Conservation (phyloP, 2,329 filamentous ascomycete genomes). For the Calonectria honghensis region DNA sequence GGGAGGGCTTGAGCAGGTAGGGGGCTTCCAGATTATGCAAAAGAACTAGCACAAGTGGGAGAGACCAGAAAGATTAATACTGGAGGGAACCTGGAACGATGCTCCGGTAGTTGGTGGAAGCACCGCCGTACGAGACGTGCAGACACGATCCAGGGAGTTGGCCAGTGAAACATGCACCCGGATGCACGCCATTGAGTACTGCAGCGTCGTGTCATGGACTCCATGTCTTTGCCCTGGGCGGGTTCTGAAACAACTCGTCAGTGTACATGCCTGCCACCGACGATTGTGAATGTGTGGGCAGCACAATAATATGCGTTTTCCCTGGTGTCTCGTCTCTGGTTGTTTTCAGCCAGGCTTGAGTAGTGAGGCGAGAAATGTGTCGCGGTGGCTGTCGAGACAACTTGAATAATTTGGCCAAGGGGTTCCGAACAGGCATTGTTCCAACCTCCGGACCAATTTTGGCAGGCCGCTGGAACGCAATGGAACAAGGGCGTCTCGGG, state of each 20-base stretch:
- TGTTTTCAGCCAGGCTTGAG: not conserved
- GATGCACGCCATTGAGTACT: constrained; percentile 43
- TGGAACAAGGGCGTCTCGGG: constrained; percentile 16
- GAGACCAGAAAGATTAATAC: not conserved
- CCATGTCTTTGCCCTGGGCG: constrained; percentile 44
- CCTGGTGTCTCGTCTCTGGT: not conserved
- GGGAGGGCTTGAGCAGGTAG: constrained; percentile 18
- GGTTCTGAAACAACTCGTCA: constrained; percentile 46
- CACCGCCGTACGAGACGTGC: constrained; percentile 20
- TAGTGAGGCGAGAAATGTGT: constrained; percentile 20
- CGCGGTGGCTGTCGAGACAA: constrained; percentile 26
- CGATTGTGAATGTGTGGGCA: constrained; percentile 1
- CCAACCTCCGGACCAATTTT: constrained; percentile 36
- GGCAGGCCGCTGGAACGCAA: constrained; percentile 37
- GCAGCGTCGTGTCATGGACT: constrained; percentile 39
- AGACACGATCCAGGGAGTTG: constrained; percentile 36
- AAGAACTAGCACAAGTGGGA: not conserved
- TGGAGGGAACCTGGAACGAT: not conserved
- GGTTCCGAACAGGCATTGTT: constrained; percentile 36
- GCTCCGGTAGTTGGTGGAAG: not conserved
- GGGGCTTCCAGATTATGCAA: constrained; percentile 5
- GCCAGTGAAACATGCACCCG: constrained; percentile 46
- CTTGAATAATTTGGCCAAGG: constrained; percentile 27
- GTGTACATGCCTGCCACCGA: not conserved
- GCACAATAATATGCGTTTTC: not conserved